Conservation (phyloP, 257 asterid species). For the Solanum sitiens region DNA sequence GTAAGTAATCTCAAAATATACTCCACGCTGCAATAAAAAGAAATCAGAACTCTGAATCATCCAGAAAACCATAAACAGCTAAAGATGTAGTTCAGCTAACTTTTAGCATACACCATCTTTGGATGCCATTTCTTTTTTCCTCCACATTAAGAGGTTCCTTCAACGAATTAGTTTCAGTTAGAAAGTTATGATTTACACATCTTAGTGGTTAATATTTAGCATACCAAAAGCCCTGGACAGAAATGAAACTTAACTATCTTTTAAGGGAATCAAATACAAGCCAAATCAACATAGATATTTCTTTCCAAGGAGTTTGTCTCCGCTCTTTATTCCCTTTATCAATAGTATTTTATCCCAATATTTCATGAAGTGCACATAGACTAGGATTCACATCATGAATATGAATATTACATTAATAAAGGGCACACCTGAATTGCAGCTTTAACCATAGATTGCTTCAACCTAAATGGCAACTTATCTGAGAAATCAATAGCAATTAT, state of each 20-base stretch:
- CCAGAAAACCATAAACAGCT: not conserved
- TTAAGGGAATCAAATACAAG: not conserved
- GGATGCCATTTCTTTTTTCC: not conserved
- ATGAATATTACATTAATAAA: not conserved
- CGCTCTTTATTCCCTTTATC: not conserved
- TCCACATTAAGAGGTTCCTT: not conserved
- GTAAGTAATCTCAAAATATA: constrained; percentile 84
- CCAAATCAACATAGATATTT: not conserved
- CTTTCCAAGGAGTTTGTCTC: not conserved
- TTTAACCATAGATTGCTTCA: constrained; percentile 72
- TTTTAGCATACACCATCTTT: not conserved
- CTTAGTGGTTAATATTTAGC: not conserved
- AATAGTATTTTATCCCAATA: not conserved
- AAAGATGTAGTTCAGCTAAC: not conserved
- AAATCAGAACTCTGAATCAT: not conserved
- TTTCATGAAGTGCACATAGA: not conserved
- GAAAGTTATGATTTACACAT: not conserved
- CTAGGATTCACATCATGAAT: not conserved
- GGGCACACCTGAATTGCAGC: constrained; percentile 70
- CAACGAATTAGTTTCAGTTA: not conserved
- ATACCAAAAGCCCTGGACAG: not conserved
- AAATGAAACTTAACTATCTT: not conserved
- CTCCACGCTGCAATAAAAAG: constrained; percentile 62
- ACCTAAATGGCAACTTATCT: constrained; percentile 66
- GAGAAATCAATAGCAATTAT: constrained; percentile 76